Conservation (phyloP, 2,329 filamentous ascomycete species). For the Penicillium sp. region DNA sequence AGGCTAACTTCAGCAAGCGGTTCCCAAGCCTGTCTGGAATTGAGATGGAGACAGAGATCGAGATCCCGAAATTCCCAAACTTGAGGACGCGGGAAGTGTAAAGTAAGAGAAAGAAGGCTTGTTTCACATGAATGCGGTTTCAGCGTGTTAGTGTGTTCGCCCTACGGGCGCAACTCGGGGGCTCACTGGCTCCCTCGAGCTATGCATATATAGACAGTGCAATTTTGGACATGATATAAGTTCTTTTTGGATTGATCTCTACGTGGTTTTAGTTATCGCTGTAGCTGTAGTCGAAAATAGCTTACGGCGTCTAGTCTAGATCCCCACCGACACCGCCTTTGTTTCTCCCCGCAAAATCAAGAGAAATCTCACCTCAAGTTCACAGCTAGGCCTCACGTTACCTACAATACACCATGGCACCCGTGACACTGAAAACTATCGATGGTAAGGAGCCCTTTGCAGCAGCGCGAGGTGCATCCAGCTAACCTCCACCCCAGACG, state of each 20-base stretch:
- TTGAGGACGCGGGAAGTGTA: constrained; percentile 48
- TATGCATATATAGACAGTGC: constrained; percentile 18
- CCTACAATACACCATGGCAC: constrained; percentile 17
- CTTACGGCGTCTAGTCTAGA: too few species aligned
- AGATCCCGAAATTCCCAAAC: constrained; percentile 38
- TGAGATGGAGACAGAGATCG: constrained; percentile 75
- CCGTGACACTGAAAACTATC: constrained; percentile 24
- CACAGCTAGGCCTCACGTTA: not conserved
- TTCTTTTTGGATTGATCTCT: not conserved
- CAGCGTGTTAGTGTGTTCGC: constrained; percentile 18
- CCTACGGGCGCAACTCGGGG: constrained; percentile 8
- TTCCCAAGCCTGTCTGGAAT: constrained; percentile 84
- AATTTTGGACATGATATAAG: constrained; percentile 26
- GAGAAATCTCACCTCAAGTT: constrained; percentile 6
- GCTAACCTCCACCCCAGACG: constrained; percentile 38
- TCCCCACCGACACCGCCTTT: constrained; percentile 17
- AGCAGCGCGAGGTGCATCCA: too few species aligned
- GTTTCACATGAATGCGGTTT: constrained; percentile 14
- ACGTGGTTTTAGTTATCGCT: not conserved
- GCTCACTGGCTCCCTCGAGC: constrained; percentile 5
- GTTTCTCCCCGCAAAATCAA: constrained; percentile 10
- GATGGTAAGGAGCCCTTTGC: constrained; percentile 16
- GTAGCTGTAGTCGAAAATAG: not conserved
- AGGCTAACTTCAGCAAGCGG: constrained; percentile 75
- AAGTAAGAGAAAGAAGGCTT: constrained; percentile 12